Evolutionary conservation across 306 rosid species (phyloP).

Genomic region (Cucurbita moschata): DNA sequence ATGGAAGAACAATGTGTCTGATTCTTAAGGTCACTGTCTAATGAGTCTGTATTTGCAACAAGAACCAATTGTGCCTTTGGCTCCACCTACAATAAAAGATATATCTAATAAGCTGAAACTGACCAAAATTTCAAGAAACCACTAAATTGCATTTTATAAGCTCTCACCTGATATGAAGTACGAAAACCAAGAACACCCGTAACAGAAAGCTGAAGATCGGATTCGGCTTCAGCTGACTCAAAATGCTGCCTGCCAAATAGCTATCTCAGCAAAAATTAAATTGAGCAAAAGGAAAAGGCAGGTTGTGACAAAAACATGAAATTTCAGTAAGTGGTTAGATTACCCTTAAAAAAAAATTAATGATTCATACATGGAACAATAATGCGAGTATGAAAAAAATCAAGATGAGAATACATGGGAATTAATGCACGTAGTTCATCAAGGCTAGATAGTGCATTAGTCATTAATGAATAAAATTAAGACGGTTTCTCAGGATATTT

Average conservation of each 20-base stretch:
- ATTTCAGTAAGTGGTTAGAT: neutral
- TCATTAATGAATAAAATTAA: conserved; percentile 5
- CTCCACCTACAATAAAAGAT: conserved; percentile 41
- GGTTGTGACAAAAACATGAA: neutral
- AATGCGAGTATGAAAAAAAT: neutral
- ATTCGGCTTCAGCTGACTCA: conserved; percentile 67
- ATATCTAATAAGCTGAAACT: neutral
- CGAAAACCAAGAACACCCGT: conserved; percentile 94
- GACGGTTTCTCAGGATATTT: neutral
- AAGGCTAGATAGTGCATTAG: neutral
- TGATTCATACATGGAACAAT: neutral
- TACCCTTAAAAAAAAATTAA: neutral
- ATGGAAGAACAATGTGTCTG: conserved; percentile 19
- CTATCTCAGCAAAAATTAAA: conserved; percentile 15
- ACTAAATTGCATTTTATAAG: neutral
- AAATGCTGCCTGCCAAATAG: conserved; percentile 48
- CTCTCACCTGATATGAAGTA: conserved; percentile 70
- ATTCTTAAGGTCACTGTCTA: conserved; percentile 13
- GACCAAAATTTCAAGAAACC: conserved; percentile 9
- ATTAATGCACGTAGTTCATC: neutral
- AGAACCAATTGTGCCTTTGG: conserved; percentile 95
- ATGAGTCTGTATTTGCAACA: conserved; percentile 37
- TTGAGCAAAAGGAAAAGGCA: neutral
- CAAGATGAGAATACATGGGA: neutral
- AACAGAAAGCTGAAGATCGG: conserved; percentile 80